Base-by-base conservation (phyloP, 2,329 filamentous ascomycete species). In the Penicillium sp. region DNA sequence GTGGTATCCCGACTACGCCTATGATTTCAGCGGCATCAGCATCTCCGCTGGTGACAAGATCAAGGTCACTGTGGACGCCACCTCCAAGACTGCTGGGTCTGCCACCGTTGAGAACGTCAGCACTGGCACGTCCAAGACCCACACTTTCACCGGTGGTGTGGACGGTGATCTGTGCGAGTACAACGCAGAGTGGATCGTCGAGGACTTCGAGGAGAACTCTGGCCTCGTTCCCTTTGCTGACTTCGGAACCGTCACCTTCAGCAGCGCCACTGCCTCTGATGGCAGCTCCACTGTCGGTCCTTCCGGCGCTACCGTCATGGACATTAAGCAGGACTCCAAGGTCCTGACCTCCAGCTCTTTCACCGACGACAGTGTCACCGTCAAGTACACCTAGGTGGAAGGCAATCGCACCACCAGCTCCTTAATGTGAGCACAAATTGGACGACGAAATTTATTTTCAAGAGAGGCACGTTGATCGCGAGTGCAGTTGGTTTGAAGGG, bases 101-200 rank as follows among this genome's bases (percentile, higher is more conserved):
- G 69, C 71, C 10, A 64, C 53, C n/a, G 55, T 77, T 31, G 61
- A 75, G 46, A 80, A 80, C 59, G 41, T 68, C 39, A 68, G 65
- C 20, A 80, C 69, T 2, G 76, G 75, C 41, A 57, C 72, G 56
- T 65, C 57, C 4, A 75, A 77, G 23, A 70, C 65, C 4, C 74
- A 81, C 59, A 68, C 60, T 8, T 76, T 81, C 64, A 64, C 52
- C 21, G 61, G 57, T 45, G 58, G 72, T 37, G 56, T 57, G 2
- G 60, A 59, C 3, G 61, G 58, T 7, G 23, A 41, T 11, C 70
- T 80, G 3, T 77, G 75, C 62, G 66, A 76, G 60, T 70, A 66
- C 48, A 79, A 79, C 39, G 78, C 77, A n/a, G 78, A 81, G 59
- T 81, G 78, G 77, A 80, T 81, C 48, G 76, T 80, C 9, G 76